phyloP scores from a whole-genome alignment of 768 basidiomycete genomes.

The Lyophyllum decastes region DNA sequence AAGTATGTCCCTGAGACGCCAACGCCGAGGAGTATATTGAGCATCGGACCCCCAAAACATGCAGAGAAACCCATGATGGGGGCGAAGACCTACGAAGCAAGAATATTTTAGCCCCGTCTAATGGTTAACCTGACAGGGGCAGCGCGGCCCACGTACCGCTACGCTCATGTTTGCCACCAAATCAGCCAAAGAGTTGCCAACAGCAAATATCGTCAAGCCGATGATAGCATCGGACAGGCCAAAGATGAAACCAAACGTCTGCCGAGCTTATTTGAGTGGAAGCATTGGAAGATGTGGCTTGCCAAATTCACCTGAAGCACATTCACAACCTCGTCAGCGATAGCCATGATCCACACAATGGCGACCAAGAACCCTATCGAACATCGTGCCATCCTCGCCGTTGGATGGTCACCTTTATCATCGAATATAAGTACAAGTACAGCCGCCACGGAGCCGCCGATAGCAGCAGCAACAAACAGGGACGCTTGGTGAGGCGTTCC shows the following conservation, averaged over 20 bases:
- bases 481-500: constrained; percentile 44
- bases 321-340: constrained; percentile 93
- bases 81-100: constrained; percentile 62
- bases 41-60: constrained; percentile 92
- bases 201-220: constrained; percentile 93
- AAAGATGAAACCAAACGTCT: constrained; percentile 94
- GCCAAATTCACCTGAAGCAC: constrained; percentile 70
- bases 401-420: constrained; percentile 55
- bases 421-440: constrained; percentile 61
- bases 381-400: constrained; percentile 71
- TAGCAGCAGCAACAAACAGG: constrained; percentile 53
- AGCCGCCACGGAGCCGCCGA: constrained; percentile 56
- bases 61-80: constrained; percentile 96
- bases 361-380: constrained; percentile 90
- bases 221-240: constrained; percentile 97
- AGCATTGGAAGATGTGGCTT: neutral
- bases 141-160: constrained; percentile 55
- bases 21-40: constrained; percentile 88
- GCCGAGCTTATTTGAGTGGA: constrained; percentile 9
- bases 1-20: constrained; percentile 91
- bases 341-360: constrained; percentile 97
- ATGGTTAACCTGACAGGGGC: neutral
- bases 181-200: constrained; percentile 96
- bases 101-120: neutral
- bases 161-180: constrained; percentile 97